Evolutionary conservation across 139 green algal genomes (phyloP).

Genomic region (Micractinium sp.): DNA sequence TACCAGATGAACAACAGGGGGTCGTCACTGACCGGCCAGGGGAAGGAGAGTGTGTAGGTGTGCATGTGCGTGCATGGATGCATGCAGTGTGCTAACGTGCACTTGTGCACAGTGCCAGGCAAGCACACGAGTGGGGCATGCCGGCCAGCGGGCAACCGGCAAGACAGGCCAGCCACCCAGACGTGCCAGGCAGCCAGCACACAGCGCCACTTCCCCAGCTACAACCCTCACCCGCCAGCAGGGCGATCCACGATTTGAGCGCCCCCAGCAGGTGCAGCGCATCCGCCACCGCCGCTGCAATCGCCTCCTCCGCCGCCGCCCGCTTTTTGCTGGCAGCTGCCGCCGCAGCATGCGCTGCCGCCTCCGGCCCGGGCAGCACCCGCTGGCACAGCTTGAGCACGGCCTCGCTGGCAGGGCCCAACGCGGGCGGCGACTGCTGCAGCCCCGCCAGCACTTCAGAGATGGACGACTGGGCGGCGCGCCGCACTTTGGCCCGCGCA

Average conservation of each 20-base stretch:
- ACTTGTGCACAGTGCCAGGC: neutral
- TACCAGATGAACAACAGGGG: neutral
- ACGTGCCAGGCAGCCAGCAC: neutral
- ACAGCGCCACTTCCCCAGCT: neutral
- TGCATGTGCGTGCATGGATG: neutral
- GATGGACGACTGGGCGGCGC: slow-evolving; percentile 58
- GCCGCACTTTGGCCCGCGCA: slow-evolving; percentile 78
- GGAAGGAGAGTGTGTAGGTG: no score
- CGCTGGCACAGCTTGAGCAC: slow-evolving; percentile 55
- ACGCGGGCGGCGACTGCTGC: slow-evolving; percentile 46
- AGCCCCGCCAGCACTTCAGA: slow-evolving; percentile 71
- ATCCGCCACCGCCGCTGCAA: slow-evolving; percentile 71
- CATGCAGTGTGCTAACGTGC: no score
- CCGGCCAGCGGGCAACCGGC: neutral
- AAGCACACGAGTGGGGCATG: neutral
- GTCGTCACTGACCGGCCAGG: neutral
- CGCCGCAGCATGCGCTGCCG: slow-evolving; percentile 73
- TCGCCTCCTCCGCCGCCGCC: slow-evolving; percentile 72
- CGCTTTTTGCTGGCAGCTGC: slow-evolving; percentile 79
- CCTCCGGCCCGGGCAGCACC: slow-evolving; percentile 74
- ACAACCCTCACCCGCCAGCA: slow-evolving; percentile 55
- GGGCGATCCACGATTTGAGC: slow-evolving; percentile 65
- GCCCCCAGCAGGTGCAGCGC: slow-evolving; percentile 82
- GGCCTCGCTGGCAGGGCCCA: slow-evolving; percentile 56
- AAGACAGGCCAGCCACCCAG: neutral